Evolutionary conservation across 208 protist species (phyloP).

Genomic region (Angomonas ambiguus): DNA sequence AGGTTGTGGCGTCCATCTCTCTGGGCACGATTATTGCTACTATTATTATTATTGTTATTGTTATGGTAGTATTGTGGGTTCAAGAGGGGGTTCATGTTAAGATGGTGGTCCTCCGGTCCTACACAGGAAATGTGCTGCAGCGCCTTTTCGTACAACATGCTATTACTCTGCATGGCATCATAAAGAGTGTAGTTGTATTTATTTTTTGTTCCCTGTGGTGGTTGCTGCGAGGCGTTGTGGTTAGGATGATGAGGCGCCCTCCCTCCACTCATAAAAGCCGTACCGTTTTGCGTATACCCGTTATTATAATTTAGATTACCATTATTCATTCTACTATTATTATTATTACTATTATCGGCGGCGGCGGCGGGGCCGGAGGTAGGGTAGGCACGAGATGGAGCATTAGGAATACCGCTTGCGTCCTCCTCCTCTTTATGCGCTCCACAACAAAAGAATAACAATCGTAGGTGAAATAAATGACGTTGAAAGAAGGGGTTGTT

Average conservation of each 20-base stretch:
- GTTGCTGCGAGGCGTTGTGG: too few relatives aligned
- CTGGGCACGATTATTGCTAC: not conserved
- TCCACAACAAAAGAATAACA: not conserved
- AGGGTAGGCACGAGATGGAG: not conserved
- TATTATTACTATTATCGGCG: too few relatives aligned
- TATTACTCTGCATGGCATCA: not conserved
- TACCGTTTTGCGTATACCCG: too few relatives aligned
- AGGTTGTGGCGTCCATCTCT: not conserved
- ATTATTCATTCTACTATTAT: too few relatives aligned
- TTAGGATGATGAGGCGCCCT: too few relatives aligned
- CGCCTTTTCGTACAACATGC: not conserved
- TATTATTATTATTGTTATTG: not conserved
- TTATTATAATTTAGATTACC: too few relatives aligned
- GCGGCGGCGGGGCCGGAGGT: not conserved
- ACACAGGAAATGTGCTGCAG: not conserved
- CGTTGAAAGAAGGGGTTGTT: not conserved
- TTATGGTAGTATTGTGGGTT: not conserved
- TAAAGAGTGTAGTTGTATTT: not conserved
- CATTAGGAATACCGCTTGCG: not conserved
- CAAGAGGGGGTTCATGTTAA: not conserved
- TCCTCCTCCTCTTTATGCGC: not conserved
- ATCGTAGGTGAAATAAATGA: not conserved
- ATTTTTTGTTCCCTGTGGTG: too few relatives aligned
- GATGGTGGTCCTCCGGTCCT: not conserved
- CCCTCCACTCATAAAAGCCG: too few relatives aligned